Base-by-base conservation (phyloP, 2,329 filamentous ascomycete species). In the Fusarium pseudograminearum region DNA sequence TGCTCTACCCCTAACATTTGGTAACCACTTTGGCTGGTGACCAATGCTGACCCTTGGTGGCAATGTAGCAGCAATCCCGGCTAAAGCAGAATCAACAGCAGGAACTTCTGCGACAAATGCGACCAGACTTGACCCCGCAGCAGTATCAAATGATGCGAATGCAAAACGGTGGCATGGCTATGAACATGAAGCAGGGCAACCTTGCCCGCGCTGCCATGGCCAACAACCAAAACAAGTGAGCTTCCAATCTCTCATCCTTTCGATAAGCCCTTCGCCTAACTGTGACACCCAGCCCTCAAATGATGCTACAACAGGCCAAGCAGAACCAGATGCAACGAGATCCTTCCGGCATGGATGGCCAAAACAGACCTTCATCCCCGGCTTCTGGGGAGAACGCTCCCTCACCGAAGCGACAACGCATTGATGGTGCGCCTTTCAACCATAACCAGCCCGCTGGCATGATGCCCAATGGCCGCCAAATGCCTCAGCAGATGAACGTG, bases 321-420 rank as follows among this genome's bases (percentile, higher is more conserved):
- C 89, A 92, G 75, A 90, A 90, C 60, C 90, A 92, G 78, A 97
- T 97, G 92, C 92, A 95, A 78, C 87, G 93, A 64, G 93, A 97
- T 75, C 92, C 93, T 56, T 95, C 93, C 18, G 90, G 91, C 67
- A 93, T 96, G 87, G 93, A 97, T 74, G 91, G 91, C 80, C 92
- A 91, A 64, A 90, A 91, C 69, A 89, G 94, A 63, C 91, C 93
- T 30, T 90, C 91, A 61, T 97, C 95, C 34, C 95, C 95, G 10
- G 89, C 90, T 52, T 91, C 91, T 38, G 90, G 90, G 57, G 94
- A 98, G 55, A 96, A 96, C 76, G 94, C 93, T 28, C 93, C 94
- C 7, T 98, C 95, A 33, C 95, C 92, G 68, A 98, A 98, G 83
- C 89, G 94, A 76, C 93, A 90, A 61, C 92, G 94, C 60, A 87